Evolutionary conservation across 805 yeast genomes (phyloP), one percentile per base, ranked within the genome.

Genomic region (Ogataea trehalophila): DNA sequence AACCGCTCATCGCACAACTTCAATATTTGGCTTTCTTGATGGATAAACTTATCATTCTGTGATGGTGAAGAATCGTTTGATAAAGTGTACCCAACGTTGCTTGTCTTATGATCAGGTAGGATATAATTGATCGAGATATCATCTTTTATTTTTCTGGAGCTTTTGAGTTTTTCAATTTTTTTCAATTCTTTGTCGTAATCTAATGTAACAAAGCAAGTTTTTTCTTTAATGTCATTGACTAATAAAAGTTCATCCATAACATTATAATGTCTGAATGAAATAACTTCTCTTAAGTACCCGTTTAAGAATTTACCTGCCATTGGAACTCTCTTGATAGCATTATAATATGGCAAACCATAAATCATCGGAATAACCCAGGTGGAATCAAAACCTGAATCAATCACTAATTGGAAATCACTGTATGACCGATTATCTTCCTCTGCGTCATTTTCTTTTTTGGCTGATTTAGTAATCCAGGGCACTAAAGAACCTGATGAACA

Each of bases 251-350:
- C 99, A 51, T 94, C 97, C 61, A 88, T 82, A 55, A 94, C 90
- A 60, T 94, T 92, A 64, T 91, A 94, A 69, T 94, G 94, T 45
- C 97, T 74, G 61, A 86, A 94, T 2, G 97, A 88, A 13, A 92
- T 79, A 42, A 87, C 74, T 60, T 94, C 98, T 52, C 90, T 75
- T 44, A 95, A 66, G 43, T 84, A 79, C 4, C 97, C 96, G 45
- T 89, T 87, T 44, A 94, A 67, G 43, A 87, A 72, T 47, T 87
- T 76, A 0, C 99, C 99, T 0, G 94, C 99, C 41, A 95, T 79
- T 40, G 90, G 92, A 45, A 91, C 67, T 51, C 87, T 83, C 51
- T 79, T 77, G 2, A 89, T 81, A 0, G 90, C 97, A 33, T 80
- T 77, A 80, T 89, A 82, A 58, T 80, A 79, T 0, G 88, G 84